Base-by-base conservation (phyloP, 2,329 filamentous ascomycete genomes). In the Hypoxylon sp. region DNA sequence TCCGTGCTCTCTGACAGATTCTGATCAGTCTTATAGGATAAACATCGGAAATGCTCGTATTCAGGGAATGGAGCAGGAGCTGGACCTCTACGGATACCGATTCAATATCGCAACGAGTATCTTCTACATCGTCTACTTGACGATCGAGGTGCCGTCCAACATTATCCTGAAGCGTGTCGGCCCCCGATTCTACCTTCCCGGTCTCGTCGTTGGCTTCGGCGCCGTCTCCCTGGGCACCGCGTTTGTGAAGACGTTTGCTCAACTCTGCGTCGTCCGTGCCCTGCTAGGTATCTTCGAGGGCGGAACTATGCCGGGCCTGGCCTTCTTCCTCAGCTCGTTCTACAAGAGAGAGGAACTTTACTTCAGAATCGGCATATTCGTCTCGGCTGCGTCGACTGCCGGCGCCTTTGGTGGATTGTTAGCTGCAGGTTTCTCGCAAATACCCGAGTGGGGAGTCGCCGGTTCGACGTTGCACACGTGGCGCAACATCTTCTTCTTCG, bases 401-500 rank as follows among this genome's bases (percentile, higher is more conserved):
- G 83, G 83, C 11, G 82, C 82, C 10, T 85, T 86, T 57, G 83
- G 83, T 15, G 83, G 83, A 1, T 74, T 86, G 3, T 72, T 86
- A 0, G 83, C 83, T 1, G 81, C 81, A 5, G 82, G 78, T 43
- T 75, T 83, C 46, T 76, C 75, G 50, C 75, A 67, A 5, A 81
- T 86, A 40, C 83, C 83, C 4, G 66, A 73, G 27, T 86, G 82
- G 81, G 83, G 83, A 0, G 67, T 74, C 5, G 72, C 69, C 0
- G 59, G 71, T 2, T 74, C 74, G 56, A 73, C 67, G 23, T 76
- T 86, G 48, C 74, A 80, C 61, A 80, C 77, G 0, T 84, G 82
- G 82, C 77, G 81, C 58, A 83, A 83, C 69, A 87, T 87, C 63
- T 87, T 87, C 75, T 85, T 87, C 72, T 86, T 87, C 57, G 84